These are phyloP conservation scores for Gloeopeniophorella convolvens DNA, from an alignment of 768 basidiomycete species.

Conservation along the genomic window DNA sequence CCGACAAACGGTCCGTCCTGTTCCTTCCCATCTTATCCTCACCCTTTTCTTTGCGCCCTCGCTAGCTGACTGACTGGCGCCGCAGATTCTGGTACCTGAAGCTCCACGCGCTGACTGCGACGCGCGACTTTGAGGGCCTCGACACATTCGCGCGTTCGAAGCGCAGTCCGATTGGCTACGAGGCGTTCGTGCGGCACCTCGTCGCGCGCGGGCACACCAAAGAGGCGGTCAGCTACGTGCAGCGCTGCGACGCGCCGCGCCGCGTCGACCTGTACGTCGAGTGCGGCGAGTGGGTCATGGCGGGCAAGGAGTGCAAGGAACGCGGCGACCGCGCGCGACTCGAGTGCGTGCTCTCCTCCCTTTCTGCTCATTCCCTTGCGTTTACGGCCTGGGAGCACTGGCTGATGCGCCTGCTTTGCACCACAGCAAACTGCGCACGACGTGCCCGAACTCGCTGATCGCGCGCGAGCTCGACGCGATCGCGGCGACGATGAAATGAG, in stretches of 20 bases:
- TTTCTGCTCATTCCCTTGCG: not conserved
- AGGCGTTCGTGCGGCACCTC: slow-evolving; percentile 78
- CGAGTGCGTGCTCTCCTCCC: slow-evolving; percentile 48
- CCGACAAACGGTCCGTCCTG: slow-evolving; percentile 77
- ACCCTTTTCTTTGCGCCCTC: no score
- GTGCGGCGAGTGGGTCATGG: slow-evolving; percentile 86
- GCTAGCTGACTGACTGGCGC: not conserved
- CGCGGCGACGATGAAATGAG: slow-evolving; percentile 60
- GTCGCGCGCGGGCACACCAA: slow-evolving; percentile 65
- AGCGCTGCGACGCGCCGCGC: slow-evolving; percentile 76
- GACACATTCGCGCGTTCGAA: slow-evolving; percentile 82
- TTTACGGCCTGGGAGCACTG: no score
- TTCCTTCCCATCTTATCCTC: not conserved
- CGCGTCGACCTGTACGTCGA: slow-evolving; percentile 83
- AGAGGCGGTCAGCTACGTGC: slow-evolving; percentile 73
- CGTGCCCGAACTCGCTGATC: slow-evolving; percentile 75
- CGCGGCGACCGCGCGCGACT: slow-evolving; percentile 77
- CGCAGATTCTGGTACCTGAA: slow-evolving; percentile 91
- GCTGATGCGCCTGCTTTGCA: no score
- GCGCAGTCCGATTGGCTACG: slow-evolving; percentile 93
- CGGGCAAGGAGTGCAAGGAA: slow-evolving; percentile 87
- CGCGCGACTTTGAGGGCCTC: slow-evolving; percentile 79
- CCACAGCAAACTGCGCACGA: slow-evolving; percentile 60
- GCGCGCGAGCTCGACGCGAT: slow-evolving; percentile 70
- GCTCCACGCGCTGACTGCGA: slow-evolving; percentile 71